Base-by-base conservation (phyloP, 176 grass and related monocot species). In the Tillandsia leiboldiana region DNA sequence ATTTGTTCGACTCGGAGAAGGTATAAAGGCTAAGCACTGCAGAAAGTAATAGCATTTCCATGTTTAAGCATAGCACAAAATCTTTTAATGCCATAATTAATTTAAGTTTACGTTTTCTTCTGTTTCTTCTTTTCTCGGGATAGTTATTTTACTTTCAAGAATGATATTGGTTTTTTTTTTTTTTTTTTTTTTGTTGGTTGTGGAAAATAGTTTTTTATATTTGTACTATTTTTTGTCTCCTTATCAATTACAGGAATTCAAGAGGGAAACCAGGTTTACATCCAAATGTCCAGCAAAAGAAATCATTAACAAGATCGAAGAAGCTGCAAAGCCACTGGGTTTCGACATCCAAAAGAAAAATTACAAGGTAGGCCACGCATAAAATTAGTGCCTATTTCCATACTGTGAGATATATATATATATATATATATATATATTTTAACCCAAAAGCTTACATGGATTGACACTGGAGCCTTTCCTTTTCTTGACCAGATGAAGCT, bases 261-360 rank as follows among this genome's bases (percentile, higher is more conserved):
- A 88, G 74, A 99, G 86, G 82, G 94, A 99, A 74, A 93, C 87
- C 29, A 80, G 94, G 87, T 99, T 99, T 81, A 99, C 94, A 49
- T 99, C 94, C 26, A 91, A 92, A 51, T 87, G 72, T 77, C 70
- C 94, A 26, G 87, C 94, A 11, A 93, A 88, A 51, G 94, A 99
- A 79, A 99, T 99, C 48, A 85, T 99, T 53, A 82, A 61, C 61
- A 99, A 99, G 75, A 93, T 99, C 61, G 94, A 87, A 76, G 84
- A 99, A 86, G 94, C 89, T 63, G 94, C 94, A 73, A 99, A 90
- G 18, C 94, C 94, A 67, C 94, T 99, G 74, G 94, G 94, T 22
- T 99, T 99, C 77, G 87, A 93, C 64, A 71, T 99, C 73, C 94
- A 93, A 77, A 99, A 86, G 87, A 99, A 75, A 90, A 93, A 99